These are phyloP conservation scores for Trichoderma citrinoviride DNA, from an alignment of 2,329 filamentous ascomycete genomes.

Conservation along the genomic window DNA sequence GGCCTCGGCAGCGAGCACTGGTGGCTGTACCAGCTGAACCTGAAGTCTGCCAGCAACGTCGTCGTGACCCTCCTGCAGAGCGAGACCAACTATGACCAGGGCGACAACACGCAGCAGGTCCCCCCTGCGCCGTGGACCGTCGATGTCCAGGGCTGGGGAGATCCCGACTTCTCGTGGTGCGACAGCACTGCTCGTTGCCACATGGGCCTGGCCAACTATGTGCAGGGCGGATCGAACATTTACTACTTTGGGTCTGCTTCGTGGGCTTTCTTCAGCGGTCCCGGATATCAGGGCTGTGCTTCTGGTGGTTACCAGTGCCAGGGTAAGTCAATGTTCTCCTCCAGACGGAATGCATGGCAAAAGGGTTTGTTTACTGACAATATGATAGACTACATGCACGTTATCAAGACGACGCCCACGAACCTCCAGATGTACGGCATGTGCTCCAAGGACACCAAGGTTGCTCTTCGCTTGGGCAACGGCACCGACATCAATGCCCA, in stretches of 20 bases:
- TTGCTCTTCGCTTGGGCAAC: slow-evolving; percentile 37
- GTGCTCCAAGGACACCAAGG: slow-evolving; percentile 41
- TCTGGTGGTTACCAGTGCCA: slow-evolving; percentile 34
- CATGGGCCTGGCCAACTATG: slow-evolving; percentile 43
- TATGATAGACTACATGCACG: slow-evolving; percentile 36
- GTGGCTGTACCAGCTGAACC: slow-evolving; percentile 57
- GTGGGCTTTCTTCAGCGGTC: slow-evolving; percentile 45
- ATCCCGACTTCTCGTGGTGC: slow-evolving; percentile 45
- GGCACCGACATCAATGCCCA: slow-evolving; percentile 35
- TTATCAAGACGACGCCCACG: slow-evolving; percentile 37
- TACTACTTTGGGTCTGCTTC: slow-evolving; percentile 43
- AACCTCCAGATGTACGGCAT: slow-evolving; percentile 43
- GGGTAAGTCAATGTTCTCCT: slow-evolving; percentile 25
- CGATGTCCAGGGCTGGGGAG: slow-evolving; percentile 38
- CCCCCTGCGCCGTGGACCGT: slow-evolving; percentile 41
- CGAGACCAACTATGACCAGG: slow-evolving; percentile 49
- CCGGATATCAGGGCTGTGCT: slow-evolving; percentile 37
- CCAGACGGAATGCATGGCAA: neutral
- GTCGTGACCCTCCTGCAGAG: slow-evolving; percentile 51
- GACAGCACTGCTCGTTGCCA: slow-evolving; percentile 36
- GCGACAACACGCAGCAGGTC: slow-evolving; percentile 35
- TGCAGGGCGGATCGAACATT: slow-evolving; percentile 42
- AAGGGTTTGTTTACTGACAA: neutral
- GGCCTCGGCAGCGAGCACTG: slow-evolving; percentile 52
- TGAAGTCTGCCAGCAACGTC: slow-evolving; percentile 49